Conservation (phyloP, 306 rosid species). For the Albizia julibrissin region DNA sequence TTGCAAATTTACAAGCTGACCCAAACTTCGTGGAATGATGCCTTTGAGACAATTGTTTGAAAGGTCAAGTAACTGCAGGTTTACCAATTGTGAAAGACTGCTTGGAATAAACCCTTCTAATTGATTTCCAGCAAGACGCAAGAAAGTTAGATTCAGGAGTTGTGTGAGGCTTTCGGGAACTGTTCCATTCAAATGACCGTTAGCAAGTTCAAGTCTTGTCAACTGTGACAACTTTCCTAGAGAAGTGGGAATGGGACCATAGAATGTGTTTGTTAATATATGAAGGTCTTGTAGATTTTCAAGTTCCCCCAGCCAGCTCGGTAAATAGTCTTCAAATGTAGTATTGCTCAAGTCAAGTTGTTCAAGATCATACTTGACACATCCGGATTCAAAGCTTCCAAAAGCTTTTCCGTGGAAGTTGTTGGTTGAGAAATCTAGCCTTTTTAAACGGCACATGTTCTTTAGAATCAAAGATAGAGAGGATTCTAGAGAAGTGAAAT, state of each 20-base stretch:
- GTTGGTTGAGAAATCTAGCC: not conserved
- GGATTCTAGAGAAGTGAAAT: not conserved
- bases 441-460: not conserved
- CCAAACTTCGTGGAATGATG: not conserved
- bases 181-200: not conserved
- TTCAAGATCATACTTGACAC: not conserved
- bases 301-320: not conserved
- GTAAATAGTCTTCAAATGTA: not conserved
- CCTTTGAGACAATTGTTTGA: not conserved
- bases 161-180: not conserved
- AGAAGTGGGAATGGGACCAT: slow-evolving; percentile 2
- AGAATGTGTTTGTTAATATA: not conserved
- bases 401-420: not conserved
- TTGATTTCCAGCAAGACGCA: not conserved
- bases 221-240: not conserved
- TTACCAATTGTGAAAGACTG: not conserved
- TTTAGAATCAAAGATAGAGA: not conserved
- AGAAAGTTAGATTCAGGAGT: not conserved
- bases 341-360: not conserved
- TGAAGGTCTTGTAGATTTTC: not conserved
- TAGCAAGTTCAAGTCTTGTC: not conserved
- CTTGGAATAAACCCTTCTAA: not conserved
- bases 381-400: not conserved
- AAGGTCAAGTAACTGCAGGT: not conserved
- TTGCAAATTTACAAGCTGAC: not conserved